Evolutionary conservation across 2,329 filamentous ascomycete genomes (phyloP).

Genomic region (Pseudogymnoascus sp.): DNA sequence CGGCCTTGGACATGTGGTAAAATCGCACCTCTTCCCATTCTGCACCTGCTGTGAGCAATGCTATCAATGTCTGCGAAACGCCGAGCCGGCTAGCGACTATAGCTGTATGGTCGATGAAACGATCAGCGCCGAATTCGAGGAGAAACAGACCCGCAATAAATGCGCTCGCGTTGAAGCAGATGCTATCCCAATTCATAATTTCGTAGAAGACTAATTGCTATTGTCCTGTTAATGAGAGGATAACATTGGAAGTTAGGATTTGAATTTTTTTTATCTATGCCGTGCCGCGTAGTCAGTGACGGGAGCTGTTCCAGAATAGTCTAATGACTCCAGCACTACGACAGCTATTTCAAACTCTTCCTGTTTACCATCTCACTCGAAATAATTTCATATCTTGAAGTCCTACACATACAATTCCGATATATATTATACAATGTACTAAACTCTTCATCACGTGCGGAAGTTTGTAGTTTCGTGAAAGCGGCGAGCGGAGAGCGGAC

Average conservation of each 20-base stretch:
- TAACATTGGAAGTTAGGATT: not conserved
- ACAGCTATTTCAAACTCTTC: not conserved
- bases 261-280: not conserved
- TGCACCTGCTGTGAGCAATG: conserved; percentile 44
- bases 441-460: not conserved
- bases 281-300: not conserved
- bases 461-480: too few relatives aligned
- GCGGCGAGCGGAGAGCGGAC: not conserved
- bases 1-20: not conserved
- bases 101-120: conserved; percentile 45
- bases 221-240: conserved; percentile 16
- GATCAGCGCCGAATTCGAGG: conserved; percentile 45
- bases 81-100: conserved; percentile 38
- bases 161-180: conserved; percentile 35
- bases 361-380: not conserved
- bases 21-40: conserved; percentile 47
- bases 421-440: not conserved
- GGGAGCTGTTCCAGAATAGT: not conserved
- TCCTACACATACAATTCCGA: not conserved
- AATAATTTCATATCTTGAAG: not conserved
- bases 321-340: not conserved
- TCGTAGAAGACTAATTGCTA: conserved; percentile 21
- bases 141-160: conserved; percentile 42
- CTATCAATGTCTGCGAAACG: conserved; percentile 42
- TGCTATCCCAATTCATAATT: conserved; percentile 30